Conservation (phyloP, 1,139 yeast species). For the Nakaseomyces uthaithaninus region DNA sequence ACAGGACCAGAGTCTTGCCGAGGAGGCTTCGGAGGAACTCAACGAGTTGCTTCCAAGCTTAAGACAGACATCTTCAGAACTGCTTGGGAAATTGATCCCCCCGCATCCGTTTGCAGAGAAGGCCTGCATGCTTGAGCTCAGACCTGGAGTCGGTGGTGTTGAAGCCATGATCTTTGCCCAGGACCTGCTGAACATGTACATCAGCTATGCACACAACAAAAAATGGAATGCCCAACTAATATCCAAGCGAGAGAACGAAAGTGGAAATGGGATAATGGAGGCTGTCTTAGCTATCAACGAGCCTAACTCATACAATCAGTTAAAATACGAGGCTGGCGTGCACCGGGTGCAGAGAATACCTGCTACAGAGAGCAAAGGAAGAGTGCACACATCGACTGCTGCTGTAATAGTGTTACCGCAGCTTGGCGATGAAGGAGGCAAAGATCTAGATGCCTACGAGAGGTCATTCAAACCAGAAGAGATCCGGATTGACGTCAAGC, state of each 20-base stretch:
- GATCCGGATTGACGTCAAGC: constrained; percentile 86
- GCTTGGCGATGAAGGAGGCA: constrained; percentile 45
- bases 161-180: constrained; percentile 85
- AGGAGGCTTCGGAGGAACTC: constrained; percentile 36
- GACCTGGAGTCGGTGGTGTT: constrained; percentile 96
- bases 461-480: constrained; percentile 79
- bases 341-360: constrained; percentile 95
- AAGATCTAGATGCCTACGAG: constrained; percentile 52
- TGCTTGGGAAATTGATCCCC: constrained; percentile 61
- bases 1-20: constrained; percentile 31
- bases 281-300: constrained; percentile 68
- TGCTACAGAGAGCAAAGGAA: constrained; percentile 84
- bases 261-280: constrained; percentile 64
- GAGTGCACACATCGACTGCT: constrained; percentile 92
- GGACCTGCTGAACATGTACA: constrained; percentile 76
- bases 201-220: constrained; percentile 54
- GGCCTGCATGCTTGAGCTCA: constrained; percentile 70
- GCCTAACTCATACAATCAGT: constrained; percentile 64
- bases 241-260: constrained; percentile 46
- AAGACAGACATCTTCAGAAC: constrained; percentile 34
- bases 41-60: constrained; percentile 28
- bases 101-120: constrained; percentile 68
- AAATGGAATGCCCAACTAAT: constrained; percentile 62
- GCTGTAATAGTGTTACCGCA: constrained; percentile 93
- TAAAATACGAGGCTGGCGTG: constrained; percentile 88